These are phyloP conservation scores for Kingdonia uniflora DNA, from an alignment of 164 flowering plant species.

Conservation along the genomic window DNA sequence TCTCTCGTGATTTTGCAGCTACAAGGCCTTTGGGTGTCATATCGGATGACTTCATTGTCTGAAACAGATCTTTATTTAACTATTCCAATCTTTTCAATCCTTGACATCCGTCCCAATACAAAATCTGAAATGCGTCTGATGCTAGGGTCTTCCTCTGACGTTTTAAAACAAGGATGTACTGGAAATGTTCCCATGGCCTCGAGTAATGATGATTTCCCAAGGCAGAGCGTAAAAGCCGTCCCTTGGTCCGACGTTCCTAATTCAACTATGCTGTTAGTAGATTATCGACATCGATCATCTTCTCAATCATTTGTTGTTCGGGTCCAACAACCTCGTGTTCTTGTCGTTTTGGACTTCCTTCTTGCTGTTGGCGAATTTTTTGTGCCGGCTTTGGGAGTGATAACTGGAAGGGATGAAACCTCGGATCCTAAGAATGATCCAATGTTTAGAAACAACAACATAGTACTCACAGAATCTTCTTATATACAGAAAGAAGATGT, in stretches of 20 bases:
- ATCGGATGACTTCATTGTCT: constrained; percentile 80
- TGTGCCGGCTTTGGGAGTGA: constrained; percentile 82
- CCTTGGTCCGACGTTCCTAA: constrained; percentile 35
- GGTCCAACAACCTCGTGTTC: constrained; percentile 87
- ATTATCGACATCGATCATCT: constrained; percentile 57
- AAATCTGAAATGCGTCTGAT: constrained; percentile 95
- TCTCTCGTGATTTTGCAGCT: constrained; percentile 47
- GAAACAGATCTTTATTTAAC: constrained; percentile 92
- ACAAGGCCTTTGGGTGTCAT: constrained; percentile 97
- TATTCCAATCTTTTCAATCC: constrained; percentile 66
- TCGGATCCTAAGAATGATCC: constrained; percentile 93
- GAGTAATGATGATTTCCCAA: constrained; percentile 19
- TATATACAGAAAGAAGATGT: constrained; percentile 74
- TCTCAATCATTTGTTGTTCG: constrained; percentile 84
- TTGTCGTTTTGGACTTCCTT: constrained; percentile 93
- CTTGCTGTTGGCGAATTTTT: constrained; percentile 88
- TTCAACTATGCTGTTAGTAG: constrained; percentile 90
- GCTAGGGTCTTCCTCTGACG: constrained; percentile 89
- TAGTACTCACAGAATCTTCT: constrained; percentile 48
- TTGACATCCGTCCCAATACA: constrained; percentile 77
- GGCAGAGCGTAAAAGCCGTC: constrained; percentile 21
- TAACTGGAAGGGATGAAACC: constrained; percentile 87
- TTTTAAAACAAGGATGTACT: constrained; percentile 37
- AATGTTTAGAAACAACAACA: constrained; percentile 39
- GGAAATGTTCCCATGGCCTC: constrained; percentile 25